A percentile compares a stretch with the other conserved stretches of the same genome.
phyloP scores from a whole-genome alignment of 2,329 filamentous ascomycete species.

The Bisporella sp. region DNA sequence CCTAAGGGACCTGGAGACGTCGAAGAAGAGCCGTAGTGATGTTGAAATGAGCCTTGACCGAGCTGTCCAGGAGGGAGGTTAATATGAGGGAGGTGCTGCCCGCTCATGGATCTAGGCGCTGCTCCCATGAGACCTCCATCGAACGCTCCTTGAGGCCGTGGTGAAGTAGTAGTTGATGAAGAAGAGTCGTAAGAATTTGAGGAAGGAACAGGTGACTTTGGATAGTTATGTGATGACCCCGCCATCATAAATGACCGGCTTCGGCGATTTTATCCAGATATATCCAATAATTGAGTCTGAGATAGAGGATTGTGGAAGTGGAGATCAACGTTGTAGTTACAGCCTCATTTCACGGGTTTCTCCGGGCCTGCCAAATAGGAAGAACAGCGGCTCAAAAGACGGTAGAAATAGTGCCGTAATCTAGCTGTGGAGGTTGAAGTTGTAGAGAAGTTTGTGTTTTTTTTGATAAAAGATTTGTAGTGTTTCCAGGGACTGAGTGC shows the following conservation, averaged over 20 bases:
- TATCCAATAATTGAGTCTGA: slow-evolving; percentile 10
- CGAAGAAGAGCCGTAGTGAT: slow-evolving; percentile 21
- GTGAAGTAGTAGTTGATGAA: slow-evolving; percentile 55
- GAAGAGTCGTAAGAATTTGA: slow-evolving; percentile 58
- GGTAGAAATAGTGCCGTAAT: no score
- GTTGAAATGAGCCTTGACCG: slow-evolving; percentile 21
- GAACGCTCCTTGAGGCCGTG: slow-evolving; percentile 46
- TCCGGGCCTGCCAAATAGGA: no score
- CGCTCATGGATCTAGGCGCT: slow-evolving; percentile 42
- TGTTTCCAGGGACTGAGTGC: no score
- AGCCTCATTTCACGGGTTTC: slow-evolving; percentile 16
- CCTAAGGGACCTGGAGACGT: slow-evolving; percentile 33
- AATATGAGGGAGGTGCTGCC: slow-evolving; percentile 44
- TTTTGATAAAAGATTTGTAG: no score
- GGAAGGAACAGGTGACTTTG: slow-evolving; percentile 55
- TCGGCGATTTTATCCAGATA: slow-evolving; percentile 15
- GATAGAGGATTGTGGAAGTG: slow-evolving; percentile 11
- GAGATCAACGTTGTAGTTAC: slow-evolving; percentile 5
- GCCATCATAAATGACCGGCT: slow-evolving; percentile 37
- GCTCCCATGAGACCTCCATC: slow-evolving; percentile 45
- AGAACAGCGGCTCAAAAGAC: no score
- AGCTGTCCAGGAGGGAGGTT: slow-evolving; percentile 43
- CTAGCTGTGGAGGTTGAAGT: no score
- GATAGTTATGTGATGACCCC: slow-evolving; percentile 49
- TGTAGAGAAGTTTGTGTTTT: no score